Base-by-base conservation (phyloP, 306 rosid species). In the Lagenaria siceraria region DNA sequence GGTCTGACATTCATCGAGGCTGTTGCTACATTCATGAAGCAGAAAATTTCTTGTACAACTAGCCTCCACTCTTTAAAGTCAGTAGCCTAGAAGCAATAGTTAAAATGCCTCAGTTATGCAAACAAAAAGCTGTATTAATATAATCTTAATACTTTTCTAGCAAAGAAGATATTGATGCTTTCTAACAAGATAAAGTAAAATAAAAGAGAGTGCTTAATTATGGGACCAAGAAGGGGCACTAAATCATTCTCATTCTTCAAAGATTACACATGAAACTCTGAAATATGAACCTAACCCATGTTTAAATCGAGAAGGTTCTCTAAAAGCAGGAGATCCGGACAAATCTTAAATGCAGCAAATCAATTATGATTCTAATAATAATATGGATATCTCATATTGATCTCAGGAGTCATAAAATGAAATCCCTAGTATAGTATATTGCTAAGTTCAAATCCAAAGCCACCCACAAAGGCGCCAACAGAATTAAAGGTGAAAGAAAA, bases 1-100 rank as follows among this genome's bases (percentile, higher is more conserved):
- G 98, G 91, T 82, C 97, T 91, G 73, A 87, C 79, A 78, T 88
- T 85, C 85, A 82, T 84, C 77, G 89, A 89, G 58, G 87, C 88
- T 5, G 78, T 85, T 71, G 93, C 98, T 75, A 84, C 89, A 80
- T 88, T 85, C 80, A 92, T 88, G 83, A 96, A 92, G 76, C 92
- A 90, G 61, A 77, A 88, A 89, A 92, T 89, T 88, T 96, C 99
- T 86, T 92, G 93, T 82, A 96, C 92, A 86, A 92, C 98, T 84
- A 78, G 92, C 89, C 88, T 86, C 99, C 99, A 96, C 86, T 96
- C 99, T 84, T 89, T 96, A 53, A 89, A 89, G 83, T 88, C 92
- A 55, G 97, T 92, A 63, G 87, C 93, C 99, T 96, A 88, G 83
- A 83, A 83, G 80, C 42, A 22, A 84, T 27, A 74, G 77, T 79